Conservation (phyloP, 1,284 basidiomycete genomes). For the Athelia sp. region DNA sequence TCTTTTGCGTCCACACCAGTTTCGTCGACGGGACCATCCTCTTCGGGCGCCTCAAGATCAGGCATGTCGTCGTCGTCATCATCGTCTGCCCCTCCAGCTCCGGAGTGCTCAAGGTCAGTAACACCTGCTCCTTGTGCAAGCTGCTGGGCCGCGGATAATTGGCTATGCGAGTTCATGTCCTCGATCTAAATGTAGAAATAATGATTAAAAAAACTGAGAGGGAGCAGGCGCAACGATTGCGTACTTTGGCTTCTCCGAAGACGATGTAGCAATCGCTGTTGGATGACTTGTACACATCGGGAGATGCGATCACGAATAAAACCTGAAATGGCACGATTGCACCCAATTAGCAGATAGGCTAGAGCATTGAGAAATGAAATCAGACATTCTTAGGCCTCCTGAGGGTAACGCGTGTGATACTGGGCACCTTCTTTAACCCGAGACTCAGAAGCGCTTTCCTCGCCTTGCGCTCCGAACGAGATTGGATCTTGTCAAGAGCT, state of each 20-base stretch:
- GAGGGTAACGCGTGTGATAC: slow-evolving; percentile 94
- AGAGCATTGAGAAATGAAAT: slow-evolving; percentile 6
- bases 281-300: slow-evolving; percentile 97
- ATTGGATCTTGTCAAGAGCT: slow-evolving; percentile 90
- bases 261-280: slow-evolving; percentile 99
- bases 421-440: slow-evolving; percentile 88
- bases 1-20: slow-evolving; percentile 90
- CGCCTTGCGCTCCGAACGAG: slow-evolving; percentile 87
- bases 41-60: slow-evolving; percentile 75
- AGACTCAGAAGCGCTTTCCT: slow-evolving; percentile 84
- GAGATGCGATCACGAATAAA: slow-evolving; percentile 88
- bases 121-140: slow-evolving; percentile 54
- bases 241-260: slow-evolving; percentile 94
- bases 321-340: slow-evolving; percentile 40
- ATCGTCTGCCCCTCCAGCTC: slow-evolving; percentile 44
- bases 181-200: slow-evolving; percentile 57
- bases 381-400: slow-evolving; percentile 90
- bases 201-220: slow-evolving; percentile 1
- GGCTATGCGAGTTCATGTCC: slow-evolving; percentile 85
- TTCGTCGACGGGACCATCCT: slow-evolving; percentile 75
- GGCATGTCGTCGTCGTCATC: slow-evolving; percentile 79
- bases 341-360: slow-evolving; percentile 1
- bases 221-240: slow-evolving; percentile 7
- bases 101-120: slow-evolving; percentile 50
- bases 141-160: slow-evolving; percentile 82